Conservation (phyloP, 2,329 filamentous ascomycete species). For the Mollisiaceae sp. region DNA sequence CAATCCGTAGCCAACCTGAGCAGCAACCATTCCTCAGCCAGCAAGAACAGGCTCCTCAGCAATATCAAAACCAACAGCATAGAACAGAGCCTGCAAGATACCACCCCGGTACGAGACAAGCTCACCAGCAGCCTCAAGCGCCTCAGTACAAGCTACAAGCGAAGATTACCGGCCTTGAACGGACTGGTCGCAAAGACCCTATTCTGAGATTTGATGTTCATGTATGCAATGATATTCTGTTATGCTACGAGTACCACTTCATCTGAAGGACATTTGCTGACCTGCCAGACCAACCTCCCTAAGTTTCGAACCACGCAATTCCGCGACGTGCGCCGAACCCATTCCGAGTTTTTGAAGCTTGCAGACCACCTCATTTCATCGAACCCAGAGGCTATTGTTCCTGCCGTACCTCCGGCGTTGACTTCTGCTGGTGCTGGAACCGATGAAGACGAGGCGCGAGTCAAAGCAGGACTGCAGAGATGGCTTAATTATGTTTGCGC, state of each 20-base stretch:
- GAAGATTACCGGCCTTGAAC: constrained; percentile 92
- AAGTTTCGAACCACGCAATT: constrained; percentile 98
- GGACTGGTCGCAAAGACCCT: constrained; percentile 93
- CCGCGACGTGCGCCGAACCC: constrained; percentile 92
- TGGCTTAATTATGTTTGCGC: constrained; percentile 95
- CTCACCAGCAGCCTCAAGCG: constrained; percentile 54
- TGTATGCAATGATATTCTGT: constrained; percentile 54
- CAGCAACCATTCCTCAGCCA: constrained; percentile 42
- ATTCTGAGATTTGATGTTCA: constrained; percentile 96
- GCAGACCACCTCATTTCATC: constrained; percentile 94
- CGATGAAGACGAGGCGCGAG: constrained; percentile 89
- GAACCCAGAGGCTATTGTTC: constrained; percentile 95
- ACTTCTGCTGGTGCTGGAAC: constrained; percentile 95
- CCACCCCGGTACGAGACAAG: constrained; percentile 41
- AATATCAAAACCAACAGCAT: constrained; percentile 43
- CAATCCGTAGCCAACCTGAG: constrained; percentile 33
- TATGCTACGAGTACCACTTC: not conserved
- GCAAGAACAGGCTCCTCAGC: constrained; percentile 28
- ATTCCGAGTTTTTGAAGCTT: constrained; percentile 96
- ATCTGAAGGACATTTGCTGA: constrained; percentile 29
- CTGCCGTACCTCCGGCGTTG: constrained; percentile 90
- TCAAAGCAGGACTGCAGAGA: constrained; percentile 88
- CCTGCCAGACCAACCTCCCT: constrained; percentile 87
- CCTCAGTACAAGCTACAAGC: constrained; percentile 86
- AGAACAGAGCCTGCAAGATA: constrained; percentile 43